These are phyloP conservation scores for Kewa caespitosa DNA, from an alignment of 179 eudicot genomes.

Conservation along the genomic window DNA sequence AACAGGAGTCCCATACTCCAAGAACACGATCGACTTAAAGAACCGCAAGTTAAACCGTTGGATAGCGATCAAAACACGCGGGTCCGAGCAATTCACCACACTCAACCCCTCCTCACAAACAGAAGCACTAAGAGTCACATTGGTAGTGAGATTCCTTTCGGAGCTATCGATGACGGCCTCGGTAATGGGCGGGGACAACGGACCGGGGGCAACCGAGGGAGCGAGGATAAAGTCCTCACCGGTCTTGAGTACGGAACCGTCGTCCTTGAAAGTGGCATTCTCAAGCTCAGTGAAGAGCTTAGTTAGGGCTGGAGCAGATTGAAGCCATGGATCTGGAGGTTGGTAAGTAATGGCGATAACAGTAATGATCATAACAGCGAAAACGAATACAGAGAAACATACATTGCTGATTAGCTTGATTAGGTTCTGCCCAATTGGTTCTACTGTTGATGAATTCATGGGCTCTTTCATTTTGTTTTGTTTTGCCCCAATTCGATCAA, in stretches of 20 bases:
- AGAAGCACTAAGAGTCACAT: slow-evolving; percentile 35
- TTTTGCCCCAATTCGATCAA: background rate
- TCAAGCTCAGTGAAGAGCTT: slow-evolving; percentile 59
- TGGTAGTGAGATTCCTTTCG: slow-evolving; percentile 39
- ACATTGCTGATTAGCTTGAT: slow-evolving; percentile 84
- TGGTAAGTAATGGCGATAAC: slow-evolving; percentile 86
- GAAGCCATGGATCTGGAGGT: slow-evolving; percentile 97
- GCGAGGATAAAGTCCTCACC: slow-evolving; percentile 69
- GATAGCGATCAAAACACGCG: slow-evolving; percentile 63
- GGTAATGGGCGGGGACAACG: slow-evolving; percentile 38
- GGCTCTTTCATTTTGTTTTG: slow-evolving; percentile 44
- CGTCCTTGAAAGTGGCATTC: slow-evolving; percentile 82
- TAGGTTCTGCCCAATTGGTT: slow-evolving; percentile 77
- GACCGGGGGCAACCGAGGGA: slow-evolving; percentile 25
- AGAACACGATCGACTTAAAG: slow-evolving; percentile 63
- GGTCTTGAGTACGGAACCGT: slow-evolving; percentile 65
- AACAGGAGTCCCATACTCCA: slow-evolving; percentile 66
- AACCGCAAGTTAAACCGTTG: slow-evolving; percentile 62
- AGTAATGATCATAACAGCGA: slow-evolving; percentile 63
- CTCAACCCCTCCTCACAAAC: slow-evolving; percentile 49
- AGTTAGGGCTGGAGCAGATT: slow-evolving; percentile 78
- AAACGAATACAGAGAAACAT: slow-evolving; percentile 86
- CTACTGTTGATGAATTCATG: slow-evolving; percentile 43
- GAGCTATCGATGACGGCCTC: slow-evolving; percentile 53
- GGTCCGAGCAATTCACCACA: slow-evolving; percentile 81